Evolutionary conservation across 495 filamentous ascomycete genomes (phyloP).

Genomic region (Aspergillus haitiensis): DNA sequence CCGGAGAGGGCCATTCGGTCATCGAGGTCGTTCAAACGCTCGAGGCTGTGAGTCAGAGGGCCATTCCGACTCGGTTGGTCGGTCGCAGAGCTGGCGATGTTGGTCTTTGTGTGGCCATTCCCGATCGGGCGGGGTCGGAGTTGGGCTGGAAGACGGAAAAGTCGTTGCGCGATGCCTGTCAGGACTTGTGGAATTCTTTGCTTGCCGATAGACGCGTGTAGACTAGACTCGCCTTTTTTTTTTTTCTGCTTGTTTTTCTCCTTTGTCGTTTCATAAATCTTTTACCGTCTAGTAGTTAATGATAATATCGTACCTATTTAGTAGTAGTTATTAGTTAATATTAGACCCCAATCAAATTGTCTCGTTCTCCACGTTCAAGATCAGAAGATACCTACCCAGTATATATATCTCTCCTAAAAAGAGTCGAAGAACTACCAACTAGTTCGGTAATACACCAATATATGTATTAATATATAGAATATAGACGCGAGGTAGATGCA

Average conservation of each 20-base stretch:
- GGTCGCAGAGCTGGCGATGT: slow-evolving; percentile 74
- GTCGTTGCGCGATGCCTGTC: slow-evolving; percentile 76
- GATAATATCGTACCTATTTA: neutral
- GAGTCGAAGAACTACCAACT: no score
- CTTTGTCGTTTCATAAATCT: no score
- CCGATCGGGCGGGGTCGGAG: slow-evolving; percentile 72
- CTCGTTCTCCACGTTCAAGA: no score
- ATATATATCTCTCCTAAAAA: no score
- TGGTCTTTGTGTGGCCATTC: slow-evolving; percentile 73
- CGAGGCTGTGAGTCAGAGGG: slow-evolving; percentile 32
- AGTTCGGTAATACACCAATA: no score
- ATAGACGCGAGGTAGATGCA: no score
- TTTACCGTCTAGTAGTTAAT: neutral
- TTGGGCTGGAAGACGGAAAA: slow-evolving; percentile 80
- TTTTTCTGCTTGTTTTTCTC: neutral
- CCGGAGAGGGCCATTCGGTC: slow-evolving; percentile 50
- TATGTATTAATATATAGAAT: no score
- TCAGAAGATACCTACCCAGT: no score
- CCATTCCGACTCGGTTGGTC: slow-evolving; percentile 58
- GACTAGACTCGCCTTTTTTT: neutral
- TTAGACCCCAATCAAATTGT: no score
- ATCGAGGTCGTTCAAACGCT: slow-evolving; percentile 47
- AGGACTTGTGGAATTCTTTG: slow-evolving; percentile 73
- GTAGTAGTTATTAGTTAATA: no score
- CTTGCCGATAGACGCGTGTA: neutral